Base-by-base conservation (phyloP, 177 flowering plant genomes). In the Vitis hybrid region DNA sequence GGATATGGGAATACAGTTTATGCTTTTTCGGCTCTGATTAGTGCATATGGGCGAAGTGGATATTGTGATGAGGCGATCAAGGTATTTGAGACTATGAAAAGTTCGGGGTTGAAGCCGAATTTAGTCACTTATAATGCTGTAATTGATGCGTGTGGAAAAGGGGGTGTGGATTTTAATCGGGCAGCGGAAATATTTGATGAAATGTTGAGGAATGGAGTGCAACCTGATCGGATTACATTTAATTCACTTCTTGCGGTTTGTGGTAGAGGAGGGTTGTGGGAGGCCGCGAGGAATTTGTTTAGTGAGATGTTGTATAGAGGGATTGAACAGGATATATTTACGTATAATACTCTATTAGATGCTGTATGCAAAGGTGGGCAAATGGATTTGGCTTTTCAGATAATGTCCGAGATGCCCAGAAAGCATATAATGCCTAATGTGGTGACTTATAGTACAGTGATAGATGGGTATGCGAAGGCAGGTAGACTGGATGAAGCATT, bases 81-180 rank as follows among this genome's bases (percentile, higher is more conserved):
- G 72, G 84, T 92, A 0, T 89, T 95, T 63, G 85, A 87, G 57
- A 79, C 86, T 8, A 95, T 95, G 99, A 92, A 82, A 67, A 67
- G 32, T 10, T 76, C 69, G 32, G 91, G 95, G 4, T 80, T 95
- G 84, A 88, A 71, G 82, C 98, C 99, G 0, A 95, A 95, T 81
- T 82, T 93, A 68, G 97, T 95, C 12, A 90, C 97, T 49, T 95
- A 90, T 67, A 95, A 95, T 85, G 92, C 99, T 7, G 88, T 93
- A 56, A 95, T 95, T 64, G 98, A 95, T 84, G 99, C 99, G 0
- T 91, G 93, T 83, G 99, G 89, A 1, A 95, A 95, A 82, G 98
- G 97, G 55, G 98, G 99, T 19, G 87, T 87, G 56, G 89, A 89
- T 54, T 90, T 88, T 68, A 74, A 78, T 34, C 65, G 74, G 56